Percentiles rank a stretch among this genome's conserved stretches.
Conservation (phyloP, 495 filamentous ascomycete species). For the Neurospora sp. region DNA sequence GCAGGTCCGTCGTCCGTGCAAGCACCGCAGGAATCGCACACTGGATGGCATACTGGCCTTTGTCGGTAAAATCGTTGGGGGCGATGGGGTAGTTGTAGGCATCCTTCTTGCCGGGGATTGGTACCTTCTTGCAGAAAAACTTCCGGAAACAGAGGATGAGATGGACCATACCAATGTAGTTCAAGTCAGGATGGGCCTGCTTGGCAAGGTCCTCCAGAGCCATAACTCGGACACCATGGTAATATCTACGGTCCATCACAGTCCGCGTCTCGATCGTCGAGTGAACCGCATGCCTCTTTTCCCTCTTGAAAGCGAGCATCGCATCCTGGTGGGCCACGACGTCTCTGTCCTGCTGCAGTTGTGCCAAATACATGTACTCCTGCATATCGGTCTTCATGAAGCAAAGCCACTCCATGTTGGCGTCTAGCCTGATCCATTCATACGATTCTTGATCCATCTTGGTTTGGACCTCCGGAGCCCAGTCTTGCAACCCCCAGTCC, state of each 20-base stretch:
- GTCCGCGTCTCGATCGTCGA: constrained; percentile 82
- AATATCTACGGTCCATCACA: constrained; percentile 85
- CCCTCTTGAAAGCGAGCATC: constrained; percentile 35
- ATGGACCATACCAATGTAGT: constrained; percentile 76
- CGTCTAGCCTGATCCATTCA: constrained; percentile 97
- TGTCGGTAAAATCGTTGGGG: constrained; percentile 83
- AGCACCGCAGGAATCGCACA: constrained; percentile 71
- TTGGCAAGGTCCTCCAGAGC: constrained; percentile 66
- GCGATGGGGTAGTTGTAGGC: constrained; percentile 57
- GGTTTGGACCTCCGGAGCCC: constrained; percentile 75
- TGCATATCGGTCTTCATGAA: constrained; percentile 66
- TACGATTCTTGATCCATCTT: constrained; percentile 93
- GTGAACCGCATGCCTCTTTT: constrained; percentile 56
- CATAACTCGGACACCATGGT: constrained; percentile 78
- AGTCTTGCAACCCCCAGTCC: constrained; percentile 79
- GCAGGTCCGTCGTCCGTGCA: constrained; percentile 45
- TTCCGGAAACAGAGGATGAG: constrained; percentile 76
- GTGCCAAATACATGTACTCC: constrained; percentile 93
- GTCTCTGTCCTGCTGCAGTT: constrained; percentile 94
- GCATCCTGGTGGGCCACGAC: constrained; percentile 87
- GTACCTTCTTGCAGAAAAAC: constrained; percentile 64
- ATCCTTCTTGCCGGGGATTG: constrained; percentile 17
- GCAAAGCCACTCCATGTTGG: constrained; percentile 97
- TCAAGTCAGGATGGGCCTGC: constrained; percentile 50
- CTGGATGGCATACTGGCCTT: constrained; percentile 70